Evolutionary conservation across 352 stramenopile species (phyloP).

Genomic region (Phytophthora aleatoria): DNA sequence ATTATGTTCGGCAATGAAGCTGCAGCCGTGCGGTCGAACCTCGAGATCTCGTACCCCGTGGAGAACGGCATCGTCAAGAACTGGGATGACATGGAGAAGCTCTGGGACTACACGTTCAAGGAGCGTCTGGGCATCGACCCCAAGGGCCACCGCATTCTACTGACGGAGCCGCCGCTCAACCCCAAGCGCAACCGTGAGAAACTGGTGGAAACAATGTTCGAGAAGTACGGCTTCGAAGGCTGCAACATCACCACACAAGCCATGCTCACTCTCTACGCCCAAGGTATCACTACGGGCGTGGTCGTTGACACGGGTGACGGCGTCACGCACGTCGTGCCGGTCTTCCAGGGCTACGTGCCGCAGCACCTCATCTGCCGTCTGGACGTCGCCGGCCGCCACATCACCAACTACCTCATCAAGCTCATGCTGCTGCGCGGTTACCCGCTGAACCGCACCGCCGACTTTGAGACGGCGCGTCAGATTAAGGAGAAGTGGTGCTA

Average conservation of each 20-base stretch:
- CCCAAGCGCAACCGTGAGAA: conserved; percentile 92
- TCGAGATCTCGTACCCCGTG: conserved; percentile 91
- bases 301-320: conserved; percentile 94
- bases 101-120: conserved; percentile 97
- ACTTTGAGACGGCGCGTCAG: conserved; percentile 93
- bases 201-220: conserved; percentile 93
- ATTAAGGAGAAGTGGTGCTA: conserved; percentile 97
- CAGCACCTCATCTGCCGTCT: conserved; percentile 91
- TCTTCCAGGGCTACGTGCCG: conserved; percentile 92
- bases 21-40: conserved; percentile 80
- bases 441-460: conserved; percentile 91
- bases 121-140: conserved; percentile 85
- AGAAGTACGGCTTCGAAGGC: conserved; percentile 92
- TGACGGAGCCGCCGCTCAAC: conserved; percentile 94
- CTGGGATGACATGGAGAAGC: conserved; percentile 97
- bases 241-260: conserved; percentile 92
- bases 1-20: conserved; percentile 97
- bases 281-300: conserved; percentile 89
- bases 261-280: conserved; percentile 93
- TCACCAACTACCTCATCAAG: conserved; percentile 96
- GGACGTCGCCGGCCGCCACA: conserved; percentile 92
- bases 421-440: conserved; percentile 91
- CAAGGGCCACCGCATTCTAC: conserved; percentile 84
- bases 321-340: conserved; percentile 93
- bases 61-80: conserved; percentile 97